Evolutionary conservation across 345 rosid species (phyloP).

Genomic region (Noccaea caerulescens): DNA sequence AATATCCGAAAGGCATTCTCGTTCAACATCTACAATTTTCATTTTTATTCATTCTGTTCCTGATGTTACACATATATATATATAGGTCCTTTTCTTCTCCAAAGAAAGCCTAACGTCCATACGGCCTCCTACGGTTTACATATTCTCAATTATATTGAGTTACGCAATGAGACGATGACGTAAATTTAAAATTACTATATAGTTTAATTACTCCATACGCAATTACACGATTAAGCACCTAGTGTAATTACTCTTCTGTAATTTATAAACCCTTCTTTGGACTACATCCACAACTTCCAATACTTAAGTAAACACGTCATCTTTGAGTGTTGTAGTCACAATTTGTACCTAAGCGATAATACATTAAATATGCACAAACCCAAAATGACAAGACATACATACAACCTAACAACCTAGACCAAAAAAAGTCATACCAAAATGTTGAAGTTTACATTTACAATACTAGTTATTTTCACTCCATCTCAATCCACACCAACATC

Average conservation of each 20-base stretch:
- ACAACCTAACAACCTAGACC: constrained; percentile 30
- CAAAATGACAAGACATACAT: constrained; percentile 30
- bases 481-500: constrained; percentile 36
- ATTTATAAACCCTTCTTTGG: neutral
- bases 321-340: constrained; percentile 24
- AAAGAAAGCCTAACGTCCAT: constrained; percentile 28
- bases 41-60: neutral
- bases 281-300: constrained; percentile 22
- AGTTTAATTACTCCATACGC: neutral
- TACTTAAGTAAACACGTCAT: constrained; percentile 30
- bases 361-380: constrained; percentile 33
- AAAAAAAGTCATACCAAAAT: constrained; percentile 33
- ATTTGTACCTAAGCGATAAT: constrained; percentile 34
- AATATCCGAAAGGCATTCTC: neutral
- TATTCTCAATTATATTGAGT: neutral
- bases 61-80: neutral
- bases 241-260: neutral
- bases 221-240: too few species aligned
- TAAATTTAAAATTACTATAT: constrained; percentile 2
- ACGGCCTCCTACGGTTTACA: constrained; percentile 16
- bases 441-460: constrained; percentile 18
- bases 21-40: neutral
- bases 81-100: constrained; percentile 11
- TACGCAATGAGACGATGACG: constrained; percentile 23
- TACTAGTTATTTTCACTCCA: constrained; percentile 37